Conservation (phyloP, 2,329 filamentous ascomycete genomes). For the Paecilomyces sp. region DNA sequence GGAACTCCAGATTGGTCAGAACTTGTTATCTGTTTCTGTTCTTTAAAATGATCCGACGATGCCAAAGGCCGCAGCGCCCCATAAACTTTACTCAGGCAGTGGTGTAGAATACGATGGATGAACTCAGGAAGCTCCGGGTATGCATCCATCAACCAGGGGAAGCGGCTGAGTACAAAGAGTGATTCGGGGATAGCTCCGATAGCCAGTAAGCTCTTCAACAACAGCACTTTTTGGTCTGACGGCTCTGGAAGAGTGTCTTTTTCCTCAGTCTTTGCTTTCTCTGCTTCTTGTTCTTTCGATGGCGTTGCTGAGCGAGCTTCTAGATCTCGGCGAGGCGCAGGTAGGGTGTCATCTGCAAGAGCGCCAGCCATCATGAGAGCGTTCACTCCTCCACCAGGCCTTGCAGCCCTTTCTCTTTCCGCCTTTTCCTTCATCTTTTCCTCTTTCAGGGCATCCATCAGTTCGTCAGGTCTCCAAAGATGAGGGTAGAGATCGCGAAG, state of each 20-base stretch:
- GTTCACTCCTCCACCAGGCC: slow-evolving; percentile 68
- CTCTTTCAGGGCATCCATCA: slow-evolving; percentile 68
- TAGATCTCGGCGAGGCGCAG: slow-evolving; percentile 46
- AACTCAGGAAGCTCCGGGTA: slow-evolving; percentile 74
- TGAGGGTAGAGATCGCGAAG: slow-evolving; percentile 86
- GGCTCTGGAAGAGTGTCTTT: slow-evolving; percentile 60
- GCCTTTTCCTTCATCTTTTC: slow-evolving; percentile 68
- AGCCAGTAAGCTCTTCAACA: slow-evolving; percentile 77
- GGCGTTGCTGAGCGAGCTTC: slow-evolving; percentile 45
- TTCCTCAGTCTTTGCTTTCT: slow-evolving; percentile 35
- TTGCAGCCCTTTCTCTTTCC: slow-evolving; percentile 65
- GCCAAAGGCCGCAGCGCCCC: slow-evolving; percentile 43
- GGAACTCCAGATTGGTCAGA: slow-evolving; percentile 60
- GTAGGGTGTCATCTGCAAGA: slow-evolving; percentile 70
- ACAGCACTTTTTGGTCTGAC: slow-evolving; percentile 76
- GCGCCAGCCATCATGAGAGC: slow-evolving; percentile 82
- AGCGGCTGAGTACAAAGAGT: slow-evolving; percentile 82
- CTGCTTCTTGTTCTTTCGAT: slow-evolving; percentile 47
- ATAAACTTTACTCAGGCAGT: slow-evolving; percentile 73
- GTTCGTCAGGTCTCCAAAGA: slow-evolving; percentile 74
- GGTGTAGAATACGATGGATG: slow-evolving; percentile 76
- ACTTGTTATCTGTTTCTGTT: slow-evolving; percentile 44
- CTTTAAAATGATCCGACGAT: slow-evolving; percentile 35
- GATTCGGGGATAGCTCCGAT: slow-evolving; percentile 92
- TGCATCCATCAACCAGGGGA: slow-evolving; percentile 84